Conservation (phyloP, 164 flowering plant genomes). For the Berberis vulgaris region DNA sequence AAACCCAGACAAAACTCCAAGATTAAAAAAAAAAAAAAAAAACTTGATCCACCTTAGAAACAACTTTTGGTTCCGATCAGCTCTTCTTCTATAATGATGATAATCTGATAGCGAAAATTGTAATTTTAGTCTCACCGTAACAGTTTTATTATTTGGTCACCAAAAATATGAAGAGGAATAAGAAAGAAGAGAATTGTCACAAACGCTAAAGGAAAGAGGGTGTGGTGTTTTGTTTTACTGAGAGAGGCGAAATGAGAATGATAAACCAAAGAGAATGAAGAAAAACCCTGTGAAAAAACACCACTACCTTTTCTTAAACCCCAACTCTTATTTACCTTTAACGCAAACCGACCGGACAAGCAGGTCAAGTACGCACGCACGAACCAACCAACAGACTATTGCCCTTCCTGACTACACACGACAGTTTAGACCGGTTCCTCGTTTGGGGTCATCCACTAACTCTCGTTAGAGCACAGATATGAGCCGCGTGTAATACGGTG, state of each 20-base stretch:
- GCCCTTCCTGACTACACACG: conserved; percentile 29
- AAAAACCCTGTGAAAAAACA: conserved; percentile 70
- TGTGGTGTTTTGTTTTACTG: background rate
- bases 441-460: conserved; percentile 29
- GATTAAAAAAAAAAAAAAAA: too few species aligned
- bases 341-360: conserved; percentile 29
- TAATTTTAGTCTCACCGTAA: background rate
- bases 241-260: background rate
- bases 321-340: conserved; percentile 48
- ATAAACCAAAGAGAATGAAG: conserved; percentile 7
- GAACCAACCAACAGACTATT: conserved; percentile 20
- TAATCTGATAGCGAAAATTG: too few species aligned
- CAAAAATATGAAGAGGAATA: conserved; percentile 10
- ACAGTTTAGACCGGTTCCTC: conserved; percentile 53
- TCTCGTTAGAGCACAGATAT: conserved; percentile 1
- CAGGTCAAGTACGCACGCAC: conserved; percentile 19
- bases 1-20: too few species aligned
- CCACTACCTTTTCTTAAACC: conserved; percentile 52
- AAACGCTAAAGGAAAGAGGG: too few species aligned
- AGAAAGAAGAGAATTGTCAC: too few species aligned
- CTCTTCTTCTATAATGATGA: too few species aligned
- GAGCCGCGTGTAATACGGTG: conserved; percentile 36
- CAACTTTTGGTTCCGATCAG: too few species aligned
- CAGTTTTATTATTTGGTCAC: conserved; percentile 5
- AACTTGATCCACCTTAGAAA: too few species aligned